Percentiles rank a stretch among this genome's conserved stretches.
Conservation (phyloP, 2,329 filamentous ascomycete species). For the Aureobasidium lini region DNA sequence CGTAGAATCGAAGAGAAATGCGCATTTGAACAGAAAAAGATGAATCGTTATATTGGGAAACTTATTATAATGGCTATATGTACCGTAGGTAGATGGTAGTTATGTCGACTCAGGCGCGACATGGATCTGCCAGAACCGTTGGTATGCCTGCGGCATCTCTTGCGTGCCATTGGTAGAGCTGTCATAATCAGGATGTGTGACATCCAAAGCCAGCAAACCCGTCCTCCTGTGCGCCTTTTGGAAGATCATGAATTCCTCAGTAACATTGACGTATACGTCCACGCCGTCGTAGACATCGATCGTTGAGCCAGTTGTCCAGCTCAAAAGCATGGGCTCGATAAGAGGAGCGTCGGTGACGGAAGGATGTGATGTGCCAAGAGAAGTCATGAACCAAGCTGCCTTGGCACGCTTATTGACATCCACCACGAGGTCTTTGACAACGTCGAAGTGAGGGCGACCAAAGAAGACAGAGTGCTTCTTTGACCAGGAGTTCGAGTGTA, state of each 20-base stretch:
- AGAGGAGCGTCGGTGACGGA: conserved; percentile 60
- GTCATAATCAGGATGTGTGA: conserved; percentile 34
- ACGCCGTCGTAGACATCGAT: conserved; percentile 52
- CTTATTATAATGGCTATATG: too few relatives aligned
- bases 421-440: conserved; percentile 50
- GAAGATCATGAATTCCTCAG: conserved; percentile 51
- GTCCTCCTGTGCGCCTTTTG: conserved; percentile 34
- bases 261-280: conserved; percentile 52
- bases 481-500: conserved; percentile 61
- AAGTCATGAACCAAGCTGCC: conserved; percentile 37
- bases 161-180: neutral
- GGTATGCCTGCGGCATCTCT: conserved; percentile 19
- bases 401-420: conserved; percentile 36
- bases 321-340: conserved; percentile 53
- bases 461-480: conserved; percentile 50
- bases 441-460: conserved; percentile 57
- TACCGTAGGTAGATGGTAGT: neutral
- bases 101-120: conserved; percentile 26
- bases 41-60: too few relatives aligned
- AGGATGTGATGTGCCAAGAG: conserved; percentile 43
- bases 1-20: too few relatives aligned
- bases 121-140: conserved; percentile 38
- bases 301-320: conserved; percentile 54
- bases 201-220: conserved; percentile 45
- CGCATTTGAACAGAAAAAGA: too few relatives aligned